These are phyloP conservation scores for Spatholobus suberectus DNA, from an alignment of 306 rosid species.

Conservation along the genomic window DNA sequence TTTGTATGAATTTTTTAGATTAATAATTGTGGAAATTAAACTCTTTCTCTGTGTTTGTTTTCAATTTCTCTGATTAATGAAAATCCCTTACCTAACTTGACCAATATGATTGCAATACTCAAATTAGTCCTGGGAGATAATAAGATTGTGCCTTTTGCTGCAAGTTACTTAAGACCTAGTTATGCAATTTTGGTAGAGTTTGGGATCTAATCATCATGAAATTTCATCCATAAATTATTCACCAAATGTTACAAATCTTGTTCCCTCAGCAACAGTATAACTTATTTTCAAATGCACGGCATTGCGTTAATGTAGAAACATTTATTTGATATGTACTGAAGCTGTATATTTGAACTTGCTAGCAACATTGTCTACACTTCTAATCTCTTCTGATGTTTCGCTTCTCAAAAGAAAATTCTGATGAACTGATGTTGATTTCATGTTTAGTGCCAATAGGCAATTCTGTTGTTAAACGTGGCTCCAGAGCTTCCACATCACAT, in stretches of 20 bases:
- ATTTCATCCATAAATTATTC: not conserved
- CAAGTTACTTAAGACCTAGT: too few relatives aligned
- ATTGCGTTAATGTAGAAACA: not conserved
- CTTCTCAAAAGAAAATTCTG: constrained; percentile 55
- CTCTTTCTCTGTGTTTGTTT: too few relatives aligned
- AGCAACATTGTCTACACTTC: not conserved
- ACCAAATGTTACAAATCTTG: not conserved
- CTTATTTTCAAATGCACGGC: not conserved
- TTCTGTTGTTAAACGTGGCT: constrained; percentile 36
- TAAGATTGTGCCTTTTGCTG: too few relatives aligned
- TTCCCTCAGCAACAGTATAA: not conserved
- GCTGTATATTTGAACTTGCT: not conserved
- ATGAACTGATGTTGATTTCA: constrained; percentile 36
- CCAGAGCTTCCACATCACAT: constrained; percentile 51
- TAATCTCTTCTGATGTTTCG: not conserved
- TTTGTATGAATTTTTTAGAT: too few relatives aligned
- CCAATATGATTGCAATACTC: too few relatives aligned
- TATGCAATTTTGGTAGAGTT: too few relatives aligned
- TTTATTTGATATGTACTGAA: not conserved
- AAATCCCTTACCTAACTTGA: too few relatives aligned
- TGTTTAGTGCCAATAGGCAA: constrained; percentile 34
- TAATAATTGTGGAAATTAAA: too few relatives aligned
- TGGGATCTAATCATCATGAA: too few relatives aligned
- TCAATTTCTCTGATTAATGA: too few relatives aligned
- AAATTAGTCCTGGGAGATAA: too few relatives aligned